Evolutionary conservation across 2,329 filamentous ascomycete species (phyloP), one percentile per base, ranked within the genome.

Genomic region (Colletotrichum kahawae): DNA sequence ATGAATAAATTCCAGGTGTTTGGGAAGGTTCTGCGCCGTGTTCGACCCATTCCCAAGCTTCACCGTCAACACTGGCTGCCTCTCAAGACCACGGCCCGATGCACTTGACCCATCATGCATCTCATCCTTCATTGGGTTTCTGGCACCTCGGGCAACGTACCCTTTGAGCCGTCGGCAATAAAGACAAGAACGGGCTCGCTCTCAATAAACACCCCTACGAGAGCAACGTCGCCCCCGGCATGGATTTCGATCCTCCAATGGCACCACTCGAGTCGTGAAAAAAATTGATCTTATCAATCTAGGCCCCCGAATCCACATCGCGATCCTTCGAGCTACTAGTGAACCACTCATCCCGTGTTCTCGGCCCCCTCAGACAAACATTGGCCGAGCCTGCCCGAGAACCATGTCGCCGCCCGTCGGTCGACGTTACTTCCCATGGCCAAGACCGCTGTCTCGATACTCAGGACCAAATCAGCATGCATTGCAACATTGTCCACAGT

Each of bases 251-350:
- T 71, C 62, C 51, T 60, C 69, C 62, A 57, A 71, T 71, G 34
- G 31, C 34, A 67, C 51, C 48, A 48, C 33, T 18, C 34, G 34
- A 21, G 13, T 24, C 24, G 13, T 24, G 51, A 16, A 67, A 59
- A 60, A 31, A 51, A 38, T 67, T 54, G 54, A 67, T 71, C 69
- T 67, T 71, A 71, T 71, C 69, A 71, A 71, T 71, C 69, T 67
- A 36, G 36, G 29, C 62, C 69, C 60, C 33, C 34, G 10, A 66
- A 21, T 36, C 69, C 69, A 71, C 69, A 48, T 43, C 34, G 21
- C 27, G 69, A 71, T 71, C 69, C 69, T 71, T 71, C 63, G 29
- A n/a, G 29, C 48, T 36, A 60, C 69, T 67, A 60, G 43, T 31
- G 31, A 18, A 29, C 43, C 43, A 57, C 13, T 38, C 51, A 13